Evolutionary conservation across 495 filamentous ascomycete species (phyloP).

Genomic region (Hypomontagnella monticulosa): DNA sequence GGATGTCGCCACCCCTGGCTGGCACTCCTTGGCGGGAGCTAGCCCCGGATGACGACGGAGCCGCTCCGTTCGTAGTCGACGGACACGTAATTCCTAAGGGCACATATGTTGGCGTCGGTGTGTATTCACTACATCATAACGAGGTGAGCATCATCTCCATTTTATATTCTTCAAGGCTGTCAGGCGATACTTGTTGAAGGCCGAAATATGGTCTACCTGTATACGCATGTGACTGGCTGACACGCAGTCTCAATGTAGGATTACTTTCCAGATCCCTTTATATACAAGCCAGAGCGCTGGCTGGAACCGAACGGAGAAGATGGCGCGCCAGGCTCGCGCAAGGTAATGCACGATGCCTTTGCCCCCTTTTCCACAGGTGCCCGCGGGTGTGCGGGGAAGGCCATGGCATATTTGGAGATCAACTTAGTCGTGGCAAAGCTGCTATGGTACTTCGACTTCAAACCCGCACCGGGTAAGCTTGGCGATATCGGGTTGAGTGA

Average conservation of each 20-base stretch:
- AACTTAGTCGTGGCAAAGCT: slow-evolving; percentile 50
- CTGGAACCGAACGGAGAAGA: not conserved
- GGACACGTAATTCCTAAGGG: slow-evolving; percentile 53
- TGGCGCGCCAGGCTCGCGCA: not conserved
- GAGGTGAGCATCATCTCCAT: not conserved
- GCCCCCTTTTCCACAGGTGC: slow-evolving; percentile 46
- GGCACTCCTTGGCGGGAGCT: slow-evolving; percentile 57
- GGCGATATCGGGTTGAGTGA: not conserved
- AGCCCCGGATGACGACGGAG: not conserved
- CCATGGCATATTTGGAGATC: slow-evolving; percentile 52
- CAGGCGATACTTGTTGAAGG: no score
- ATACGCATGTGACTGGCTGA: no score
- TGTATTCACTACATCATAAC: slow-evolving; percentile 1
- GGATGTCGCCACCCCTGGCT: slow-evolving; percentile 63
- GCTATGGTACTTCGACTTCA: slow-evolving; percentile 53
- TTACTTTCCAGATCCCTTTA: slow-evolving; percentile 4
- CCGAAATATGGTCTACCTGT: no score
- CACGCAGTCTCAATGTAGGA: not conserved
- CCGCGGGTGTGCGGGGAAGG: slow-evolving; percentile 45
- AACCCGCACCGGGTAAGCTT: slow-evolving; percentile 31
- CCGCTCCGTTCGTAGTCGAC: slow-evolving; percentile 10
- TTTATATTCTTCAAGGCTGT: no score
- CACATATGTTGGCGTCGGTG: not conserved
- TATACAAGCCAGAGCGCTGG: not conserved
- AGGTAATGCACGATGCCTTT: slow-evolving; percentile 21